Evolutionary conservation across 352 stramenopile species (phyloP), one percentile per base, ranked within the genome.

Genomic region (Phytophthora megakarya): DNA sequence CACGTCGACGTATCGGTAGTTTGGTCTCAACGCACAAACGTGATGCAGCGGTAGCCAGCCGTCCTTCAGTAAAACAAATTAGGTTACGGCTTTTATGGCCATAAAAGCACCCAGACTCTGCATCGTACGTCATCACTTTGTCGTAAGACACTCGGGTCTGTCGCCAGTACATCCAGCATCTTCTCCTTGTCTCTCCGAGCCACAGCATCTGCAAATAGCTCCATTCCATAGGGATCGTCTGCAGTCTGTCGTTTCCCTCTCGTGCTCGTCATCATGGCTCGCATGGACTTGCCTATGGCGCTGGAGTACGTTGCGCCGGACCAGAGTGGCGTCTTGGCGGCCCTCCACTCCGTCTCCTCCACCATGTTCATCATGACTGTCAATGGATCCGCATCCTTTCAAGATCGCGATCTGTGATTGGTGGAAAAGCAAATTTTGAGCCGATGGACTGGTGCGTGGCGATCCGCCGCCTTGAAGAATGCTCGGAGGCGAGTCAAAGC

Each of bases 1-100:
- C 11, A 87, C 37, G 40, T 89, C 77, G 15, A 83, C 58, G 25
- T 79, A 88, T 25, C 75, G 70, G n/a, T 80, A 82, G 55, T 80
- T 83, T 1, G 78, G 72, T 3, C 69, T 57, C 39, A 84, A 66
- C 0, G 53, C 58, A 18, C 83, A 92, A 35, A 88, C 62, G 2
- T 83, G 61, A 56, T 90, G 83, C 46, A 92, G 61, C 18, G 79
- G 70, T 22, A 87, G 13, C 12, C 62, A 72, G 13, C 72, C 78
- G 18, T 83, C 65, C 78, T 89, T 49, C 33, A 28, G 28, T 3
- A 43, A 22, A 50, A 11, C 8, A 35, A 35, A 35, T 7, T 13
- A 5, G 2, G 13, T 35, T 5, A 35, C 8, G 1, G 10, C 13
- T 35, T 35, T 12, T 26, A n/a, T n/a, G 23, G 5, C 21, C 8